Conservation (phyloP, 371 early-diverging fungal species). For the Gilbertella persicaria region DNA sequence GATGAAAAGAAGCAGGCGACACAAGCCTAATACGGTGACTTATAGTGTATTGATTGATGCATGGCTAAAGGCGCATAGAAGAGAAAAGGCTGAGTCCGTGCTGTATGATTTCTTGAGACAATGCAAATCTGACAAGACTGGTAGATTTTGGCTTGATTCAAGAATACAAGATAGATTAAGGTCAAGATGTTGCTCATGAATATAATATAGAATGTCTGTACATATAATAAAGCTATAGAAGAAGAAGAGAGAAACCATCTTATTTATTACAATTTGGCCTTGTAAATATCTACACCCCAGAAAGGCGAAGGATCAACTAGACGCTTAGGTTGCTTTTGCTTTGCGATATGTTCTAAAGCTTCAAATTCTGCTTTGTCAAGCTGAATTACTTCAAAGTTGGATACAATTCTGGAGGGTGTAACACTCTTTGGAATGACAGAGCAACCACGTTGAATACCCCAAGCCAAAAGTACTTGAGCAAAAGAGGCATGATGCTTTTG, state of each 20-base stretch:
- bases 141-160: slow-evolving; percentile 37
- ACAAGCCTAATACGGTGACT: slow-evolving; percentile 43
- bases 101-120: slow-evolving; percentile 28
- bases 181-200: slow-evolving; percentile 11
- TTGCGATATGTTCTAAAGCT: slow-evolving; percentile 5
- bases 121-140: slow-evolving; percentile 24
- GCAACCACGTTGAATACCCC: slow-evolving; percentile 71
- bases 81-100: slow-evolving; percentile 37
- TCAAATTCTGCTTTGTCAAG: slow-evolving; percentile 38
- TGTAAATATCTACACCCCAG: slow-evolving; percentile 40
- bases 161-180: slow-evolving; percentile 21
- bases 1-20: slow-evolving; percentile 32
- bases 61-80: slow-evolving; percentile 28
- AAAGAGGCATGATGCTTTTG: slow-evolving; percentile 62
- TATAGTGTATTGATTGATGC: slow-evolving; percentile 49
- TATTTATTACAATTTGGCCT: slow-evolving; percentile 6
- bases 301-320: slow-evolving; percentile 28
- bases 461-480: slow-evolving; percentile 79
- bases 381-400: slow-evolving; percentile 54
- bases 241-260: neutral
- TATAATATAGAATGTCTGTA: no score
- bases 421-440: slow-evolving; percentile 68
- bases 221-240: neutral
- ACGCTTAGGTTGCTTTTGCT: slow-evolving; percentile 19
- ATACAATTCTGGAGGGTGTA: slow-evolving; percentile 49